phyloP scores from a whole-genome alignment of 2,329 filamentous ascomycete genomes.

The Aurifilum marmelostoma region DNA sequence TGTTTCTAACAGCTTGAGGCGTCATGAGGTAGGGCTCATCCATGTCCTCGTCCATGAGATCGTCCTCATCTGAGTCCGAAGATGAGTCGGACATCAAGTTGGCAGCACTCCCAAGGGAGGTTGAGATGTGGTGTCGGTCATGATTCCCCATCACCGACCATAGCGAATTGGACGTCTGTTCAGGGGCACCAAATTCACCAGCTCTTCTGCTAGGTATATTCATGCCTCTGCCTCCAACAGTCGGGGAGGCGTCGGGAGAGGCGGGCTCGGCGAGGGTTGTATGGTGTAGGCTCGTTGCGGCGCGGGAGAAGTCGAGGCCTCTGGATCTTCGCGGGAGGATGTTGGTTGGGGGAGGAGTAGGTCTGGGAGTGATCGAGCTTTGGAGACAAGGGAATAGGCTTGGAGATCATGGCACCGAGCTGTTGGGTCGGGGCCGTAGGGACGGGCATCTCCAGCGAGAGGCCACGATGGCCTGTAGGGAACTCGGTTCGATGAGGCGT shows the following conservation, averaged over 20 bases:
- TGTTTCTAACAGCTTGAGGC: constrained; percentile 71
- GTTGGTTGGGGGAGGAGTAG: constrained; percentile 79
- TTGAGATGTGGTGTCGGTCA: constrained; percentile 74
- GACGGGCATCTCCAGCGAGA: constrained; percentile 70
- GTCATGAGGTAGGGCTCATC: constrained; percentile 83
- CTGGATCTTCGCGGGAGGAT: constrained; percentile 87
- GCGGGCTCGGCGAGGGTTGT: constrained; percentile 88
- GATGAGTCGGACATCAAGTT: constrained; percentile 77
- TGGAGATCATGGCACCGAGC: constrained; percentile 46
- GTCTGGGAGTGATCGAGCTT: constrained; percentile 83
- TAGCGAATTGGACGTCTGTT: constrained; percentile 71
- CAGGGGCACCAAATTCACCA: constrained; percentile 52
- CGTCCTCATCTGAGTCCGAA: constrained; percentile 69
- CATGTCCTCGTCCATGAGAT: constrained; percentile 74
- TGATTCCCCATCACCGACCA: constrained; percentile 73
- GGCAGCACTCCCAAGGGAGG: constrained; percentile 74
- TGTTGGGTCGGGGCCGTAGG: constrained; percentile 39
- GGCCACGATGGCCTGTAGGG: constrained; percentile 54
- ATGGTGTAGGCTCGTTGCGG: constrained; percentile 92
- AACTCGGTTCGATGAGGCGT: constrained; percentile 74
- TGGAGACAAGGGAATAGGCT: constrained; percentile 75
- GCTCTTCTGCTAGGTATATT: constrained; percentile 60
- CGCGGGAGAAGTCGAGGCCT: constrained; percentile 89
- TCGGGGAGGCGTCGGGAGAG: constrained; percentile 89
- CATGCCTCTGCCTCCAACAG: constrained; percentile 69